Percentiles rank a stretch among this genome's conserved stretches.
Evolutionary conservation across 2,329 filamentous ascomycete genomes (phyloP).

Genomic region (Botrytis fabae): DNA sequence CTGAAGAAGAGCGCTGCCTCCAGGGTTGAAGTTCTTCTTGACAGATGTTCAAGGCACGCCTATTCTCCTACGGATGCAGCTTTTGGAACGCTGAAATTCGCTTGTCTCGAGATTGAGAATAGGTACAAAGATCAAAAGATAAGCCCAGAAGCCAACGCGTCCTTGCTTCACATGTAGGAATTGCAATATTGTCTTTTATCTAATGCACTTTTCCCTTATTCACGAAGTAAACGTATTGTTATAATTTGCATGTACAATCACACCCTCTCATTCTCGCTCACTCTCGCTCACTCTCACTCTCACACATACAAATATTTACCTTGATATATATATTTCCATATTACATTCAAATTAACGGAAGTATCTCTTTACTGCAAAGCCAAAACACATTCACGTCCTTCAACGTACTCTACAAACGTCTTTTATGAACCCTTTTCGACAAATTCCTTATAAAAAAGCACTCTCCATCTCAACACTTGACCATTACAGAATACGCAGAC

Average conservation of each 20-base stretch:
- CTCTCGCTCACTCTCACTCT: not conserved
- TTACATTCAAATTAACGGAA: not conserved
- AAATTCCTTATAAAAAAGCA: not conserved
- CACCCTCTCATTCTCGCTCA: not conserved
- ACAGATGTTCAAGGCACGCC: accelerated
- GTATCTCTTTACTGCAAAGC: not conserved
- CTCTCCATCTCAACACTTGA: not conserved
- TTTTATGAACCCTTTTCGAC: not conserved
- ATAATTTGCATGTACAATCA: not conserved
- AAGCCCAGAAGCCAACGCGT: not conserved
- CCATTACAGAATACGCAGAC: not conserved
- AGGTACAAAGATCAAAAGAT: too few species aligned
- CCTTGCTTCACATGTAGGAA: not conserved
- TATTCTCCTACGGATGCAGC: not conserved
- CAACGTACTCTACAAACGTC: not conserved
- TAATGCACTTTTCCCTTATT: not conserved
- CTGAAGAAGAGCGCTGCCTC: not conserved
- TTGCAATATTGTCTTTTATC: too few species aligned
- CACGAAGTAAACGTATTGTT: not conserved
- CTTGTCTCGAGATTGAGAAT: not conserved
- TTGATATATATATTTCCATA: not conserved
- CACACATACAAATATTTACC: not conserved
- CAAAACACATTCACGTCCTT: not conserved
- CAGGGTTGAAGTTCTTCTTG: too few species aligned
- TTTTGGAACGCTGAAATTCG: not conserved